Percentiles rank a stretch among this genome's conserved stretches.
Evolutionary conservation across 768 basidiomycete genomes (phyloP).

Genomic region (Paxillus rubicundulus): DNA sequence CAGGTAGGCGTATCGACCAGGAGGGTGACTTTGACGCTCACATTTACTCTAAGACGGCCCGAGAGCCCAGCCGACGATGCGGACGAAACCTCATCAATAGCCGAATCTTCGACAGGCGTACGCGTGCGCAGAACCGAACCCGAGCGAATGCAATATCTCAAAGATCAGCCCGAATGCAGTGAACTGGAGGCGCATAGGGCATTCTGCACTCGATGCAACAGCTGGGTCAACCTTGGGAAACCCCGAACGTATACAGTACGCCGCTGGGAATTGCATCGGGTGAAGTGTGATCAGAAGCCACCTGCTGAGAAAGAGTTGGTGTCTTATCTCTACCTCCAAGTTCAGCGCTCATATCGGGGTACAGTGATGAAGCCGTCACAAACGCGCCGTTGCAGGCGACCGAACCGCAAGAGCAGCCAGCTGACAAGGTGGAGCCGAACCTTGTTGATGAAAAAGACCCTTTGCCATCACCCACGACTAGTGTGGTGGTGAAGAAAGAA

Average conservation of each 20-base stretch:
- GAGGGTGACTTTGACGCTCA: neutral
- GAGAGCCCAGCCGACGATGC: slow-evolving; percentile 26
- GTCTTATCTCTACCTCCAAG: slow-evolving; percentile 21
- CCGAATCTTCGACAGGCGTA: slow-evolving; percentile 48
- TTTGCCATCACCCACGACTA: slow-evolving; percentile 8
- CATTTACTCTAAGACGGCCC: neutral
- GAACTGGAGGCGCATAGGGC: slow-evolving; percentile 55
- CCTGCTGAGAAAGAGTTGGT: slow-evolving; percentile 26
- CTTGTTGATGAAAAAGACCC: slow-evolving; percentile 16
- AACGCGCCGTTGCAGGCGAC: neutral
- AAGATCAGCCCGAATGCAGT: slow-evolving; percentile 57
- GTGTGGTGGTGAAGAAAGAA: neutral
- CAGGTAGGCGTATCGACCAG: neutral
- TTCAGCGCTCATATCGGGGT: slow-evolving; percentile 1
- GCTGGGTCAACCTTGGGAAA: slow-evolving; percentile 55
- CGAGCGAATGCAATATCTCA: slow-evolving; percentile 63
- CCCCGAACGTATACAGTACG: slow-evolving; percentile 54
- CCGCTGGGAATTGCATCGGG: slow-evolving; percentile 61
- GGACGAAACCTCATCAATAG: slow-evolving; percentile 48
- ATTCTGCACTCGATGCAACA: slow-evolving; percentile 57
- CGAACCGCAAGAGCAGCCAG: neutral
- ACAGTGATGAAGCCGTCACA: slow-evolving; percentile 1
- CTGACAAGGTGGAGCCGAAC: slow-evolving; percentile 14
- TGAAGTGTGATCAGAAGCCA: slow-evolving; percentile 47
- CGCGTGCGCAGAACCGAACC: slow-evolving; percentile 54